These are phyloP conservation scores for Avicennia marina DNA, from an alignment of 257 asterid species.

Conservation along the genomic window DNA sequence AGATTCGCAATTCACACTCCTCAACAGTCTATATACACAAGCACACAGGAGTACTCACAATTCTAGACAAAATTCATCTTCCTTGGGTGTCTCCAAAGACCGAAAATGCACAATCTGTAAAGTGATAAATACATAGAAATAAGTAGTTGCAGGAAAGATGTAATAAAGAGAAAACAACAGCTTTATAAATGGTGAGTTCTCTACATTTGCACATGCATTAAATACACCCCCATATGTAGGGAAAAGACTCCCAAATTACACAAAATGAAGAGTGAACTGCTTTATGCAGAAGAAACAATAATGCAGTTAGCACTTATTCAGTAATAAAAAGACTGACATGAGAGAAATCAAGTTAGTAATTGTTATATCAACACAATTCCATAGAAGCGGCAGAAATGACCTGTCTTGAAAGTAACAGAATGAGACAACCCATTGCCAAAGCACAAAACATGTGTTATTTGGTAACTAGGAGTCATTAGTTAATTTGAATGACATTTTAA, in stretches of 20 bases:
- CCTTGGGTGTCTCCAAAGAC: conserved; percentile 84
- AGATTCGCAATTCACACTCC: conserved; percentile 12
- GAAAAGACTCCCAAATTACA: neutral
- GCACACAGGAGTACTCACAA: conserved; percentile 54
- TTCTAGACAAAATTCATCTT: conserved; percentile 87
- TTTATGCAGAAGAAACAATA: too few species aligned
- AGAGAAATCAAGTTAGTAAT: neutral
- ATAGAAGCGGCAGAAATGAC: neutral
- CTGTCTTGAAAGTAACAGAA: neutral
- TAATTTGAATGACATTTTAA: neutral
- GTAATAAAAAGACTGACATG: neutral
- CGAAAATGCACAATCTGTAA: conserved; percentile 91
- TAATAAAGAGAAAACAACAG: neutral
- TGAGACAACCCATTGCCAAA: conserved; percentile 1
- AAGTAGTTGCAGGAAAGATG: neutral
- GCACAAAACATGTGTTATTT: neutral
- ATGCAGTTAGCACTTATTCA: neutral
- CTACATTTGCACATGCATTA: neutral
- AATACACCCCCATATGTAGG: neutral
- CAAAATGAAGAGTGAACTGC: too few species aligned
- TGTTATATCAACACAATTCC: neutral
- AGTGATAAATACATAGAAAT: conserved; percentile 4
- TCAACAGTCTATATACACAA: conserved; percentile 10
- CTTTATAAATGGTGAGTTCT: neutral
- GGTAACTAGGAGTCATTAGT: conserved; percentile 1